phyloP scores from a whole-genome alignment of 306 rosid species.

The Senna siamea region DNA sequence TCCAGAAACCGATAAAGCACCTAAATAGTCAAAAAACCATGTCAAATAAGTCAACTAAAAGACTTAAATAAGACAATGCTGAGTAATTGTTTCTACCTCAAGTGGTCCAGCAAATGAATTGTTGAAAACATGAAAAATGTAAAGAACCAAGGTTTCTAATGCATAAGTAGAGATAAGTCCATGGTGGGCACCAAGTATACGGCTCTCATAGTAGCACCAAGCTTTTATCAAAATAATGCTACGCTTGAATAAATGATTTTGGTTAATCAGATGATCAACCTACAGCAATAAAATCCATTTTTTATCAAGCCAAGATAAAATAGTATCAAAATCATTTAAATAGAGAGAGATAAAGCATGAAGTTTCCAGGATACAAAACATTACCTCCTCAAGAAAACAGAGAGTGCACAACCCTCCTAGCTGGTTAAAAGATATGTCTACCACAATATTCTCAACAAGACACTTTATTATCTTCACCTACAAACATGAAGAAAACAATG shows the following conservation, averaged over 20 bases:
- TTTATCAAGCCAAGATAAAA: conserved; percentile 31
- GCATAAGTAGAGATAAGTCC: conserved; percentile 99
- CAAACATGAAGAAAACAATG: conserved; percentile 33
- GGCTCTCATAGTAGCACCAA: conserved; percentile 99
- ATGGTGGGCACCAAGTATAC: conserved; percentile 98
- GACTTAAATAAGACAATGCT: conserved; percentile 27
- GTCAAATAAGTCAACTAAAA: conserved; percentile 36
- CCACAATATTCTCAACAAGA: conserved; percentile 98
- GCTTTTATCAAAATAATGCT: conserved; percentile 97
- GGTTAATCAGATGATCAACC: conserved; percentile 90
- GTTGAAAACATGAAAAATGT: conserved; percentile 94
- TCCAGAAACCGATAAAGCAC: conserved; percentile 94
- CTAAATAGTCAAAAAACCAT: conserved; percentile 47
- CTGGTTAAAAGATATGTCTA: conserved; percentile 97
- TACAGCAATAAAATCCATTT: conserved; percentile 46
- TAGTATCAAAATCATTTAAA: conserved; percentile 21
- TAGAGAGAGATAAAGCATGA: conserved; percentile 25
- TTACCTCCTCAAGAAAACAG: conserved; percentile 98
- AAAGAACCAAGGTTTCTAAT: conserved; percentile 96
- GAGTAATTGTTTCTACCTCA: conserved; percentile 64
- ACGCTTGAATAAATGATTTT: conserved; percentile 94
- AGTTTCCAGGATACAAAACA: conserved; percentile 34
- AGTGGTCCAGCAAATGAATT: conserved; percentile 97
- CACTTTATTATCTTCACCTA: conserved; percentile 97
- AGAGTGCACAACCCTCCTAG: conserved; percentile 99